Conservation (phyloP, 2,329 filamentous ascomycete genomes). For the Diaporthe caulivora region DNA sequence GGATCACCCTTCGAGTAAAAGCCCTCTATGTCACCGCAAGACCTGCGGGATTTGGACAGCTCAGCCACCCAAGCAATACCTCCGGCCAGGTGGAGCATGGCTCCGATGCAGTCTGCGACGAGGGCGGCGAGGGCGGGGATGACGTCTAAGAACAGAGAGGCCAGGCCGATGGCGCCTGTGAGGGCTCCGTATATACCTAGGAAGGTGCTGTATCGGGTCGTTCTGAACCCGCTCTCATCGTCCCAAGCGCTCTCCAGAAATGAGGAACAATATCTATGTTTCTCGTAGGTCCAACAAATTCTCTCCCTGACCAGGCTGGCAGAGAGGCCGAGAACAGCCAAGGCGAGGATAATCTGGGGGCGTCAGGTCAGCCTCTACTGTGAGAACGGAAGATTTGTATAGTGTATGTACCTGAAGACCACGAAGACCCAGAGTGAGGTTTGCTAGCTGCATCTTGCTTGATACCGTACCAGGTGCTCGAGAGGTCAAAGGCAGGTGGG, state of each 20-base stretch:
- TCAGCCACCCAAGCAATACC: background rate
- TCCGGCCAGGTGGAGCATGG: background rate
- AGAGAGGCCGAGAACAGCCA: background rate
- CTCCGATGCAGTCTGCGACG: background rate
- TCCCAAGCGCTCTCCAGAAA: too few relatives aligned
- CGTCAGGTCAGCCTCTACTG: background rate
- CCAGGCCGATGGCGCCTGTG: background rate
- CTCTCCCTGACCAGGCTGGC: background rate
- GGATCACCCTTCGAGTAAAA: background rate
- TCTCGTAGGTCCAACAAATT: background rate
- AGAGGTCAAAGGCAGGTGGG: background rate
- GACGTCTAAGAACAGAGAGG: background rate
- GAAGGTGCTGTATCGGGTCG: background rate
- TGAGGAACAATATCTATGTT: too few relatives aligned
- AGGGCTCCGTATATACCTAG: background rate
- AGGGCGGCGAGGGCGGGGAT: background rate
- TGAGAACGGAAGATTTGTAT: rapidly evolving
- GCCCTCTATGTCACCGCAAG: background rate
- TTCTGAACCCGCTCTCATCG: background rate
- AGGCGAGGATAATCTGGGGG: background rate
- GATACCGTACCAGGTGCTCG: background rate
- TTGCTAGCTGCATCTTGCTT: conserved; percentile 9
- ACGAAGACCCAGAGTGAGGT: background rate
- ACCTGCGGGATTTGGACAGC: rapidly evolving
- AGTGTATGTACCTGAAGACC: conserved; percentile 23